Evolutionary conservation across 495 filamentous ascomycete genomes (phyloP).

Genomic region (Hypomontagnella submonticulosa): DNA sequence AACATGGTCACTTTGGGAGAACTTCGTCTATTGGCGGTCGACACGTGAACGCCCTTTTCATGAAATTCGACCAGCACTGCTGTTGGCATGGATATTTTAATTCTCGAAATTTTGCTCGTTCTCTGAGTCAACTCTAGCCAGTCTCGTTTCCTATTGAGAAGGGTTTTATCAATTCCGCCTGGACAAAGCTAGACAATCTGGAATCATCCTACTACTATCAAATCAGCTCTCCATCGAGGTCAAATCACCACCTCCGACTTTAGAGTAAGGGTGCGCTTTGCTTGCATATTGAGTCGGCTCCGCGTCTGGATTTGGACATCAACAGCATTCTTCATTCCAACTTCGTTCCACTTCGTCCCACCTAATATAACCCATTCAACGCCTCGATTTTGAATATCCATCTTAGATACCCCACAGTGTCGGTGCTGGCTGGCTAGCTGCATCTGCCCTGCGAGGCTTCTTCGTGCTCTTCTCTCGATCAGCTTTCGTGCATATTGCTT

Average conservation of each 20-base stretch:
- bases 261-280: slow-evolving; percentile 8
- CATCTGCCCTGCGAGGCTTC: slow-evolving; percentile 23
- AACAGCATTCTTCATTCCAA: slow-evolving; percentile 29
- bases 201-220: slow-evolving; percentile 3
- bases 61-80: slow-evolving; percentile 9
- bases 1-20: slow-evolving; percentile 20
- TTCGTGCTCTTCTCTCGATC: slow-evolving; percentile 18
- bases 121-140: slow-evolving; percentile 7
- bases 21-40: slow-evolving; percentile 25
- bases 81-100: slow-evolving; percentile 12
- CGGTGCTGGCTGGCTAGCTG: slow-evolving; percentile 20
- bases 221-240: background rate
- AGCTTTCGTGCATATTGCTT: slow-evolving; percentile 20
- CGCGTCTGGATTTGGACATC: slow-evolving; percentile 19
- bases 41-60: slow-evolving; percentile 17
- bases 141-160: slow-evolving; percentile 11
- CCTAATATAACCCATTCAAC: slow-evolving; percentile 18
- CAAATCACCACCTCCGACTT: background rate
- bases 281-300: slow-evolving; percentile 17
- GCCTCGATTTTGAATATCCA: slow-evolving; percentile 4
- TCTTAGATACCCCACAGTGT: slow-evolving; percentile 16
- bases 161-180: background rate
- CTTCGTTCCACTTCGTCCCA: slow-evolving; percentile 29
- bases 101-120: slow-evolving; percentile 20
- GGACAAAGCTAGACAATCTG: slow-evolving; percentile 1